phyloP scores from a whole-genome alignment of 768 basidiomycete genomes.

The Sutorius australiensis region DNA sequence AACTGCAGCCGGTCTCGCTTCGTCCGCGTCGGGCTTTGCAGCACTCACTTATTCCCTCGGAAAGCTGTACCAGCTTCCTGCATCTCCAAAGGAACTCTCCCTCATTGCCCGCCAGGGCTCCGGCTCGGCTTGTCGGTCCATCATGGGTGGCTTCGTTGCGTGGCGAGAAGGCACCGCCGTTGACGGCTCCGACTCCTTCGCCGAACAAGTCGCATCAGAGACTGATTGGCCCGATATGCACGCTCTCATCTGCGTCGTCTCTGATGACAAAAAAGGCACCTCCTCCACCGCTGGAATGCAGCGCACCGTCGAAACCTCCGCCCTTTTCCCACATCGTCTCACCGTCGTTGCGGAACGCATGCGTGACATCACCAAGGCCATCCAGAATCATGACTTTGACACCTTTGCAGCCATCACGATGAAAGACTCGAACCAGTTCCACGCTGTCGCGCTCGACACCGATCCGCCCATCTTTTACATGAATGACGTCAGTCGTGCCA shows the following conservation, averaged over 20 bases:
- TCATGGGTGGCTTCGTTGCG: slow-evolving; percentile 95
- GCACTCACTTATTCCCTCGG: slow-evolving; percentile 90
- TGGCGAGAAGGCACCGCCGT: slow-evolving; percentile 62
- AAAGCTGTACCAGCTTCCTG: slow-evolving; percentile 77
- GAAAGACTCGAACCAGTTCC: slow-evolving; percentile 98
- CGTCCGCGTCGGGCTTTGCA: slow-evolving; percentile 95
- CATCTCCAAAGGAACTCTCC: slow-evolving; percentile 77
- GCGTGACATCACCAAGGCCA: slow-evolving; percentile 76
- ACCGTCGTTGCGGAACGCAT: slow-evolving; percentile 87
- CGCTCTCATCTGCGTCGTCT: slow-evolving; percentile 96
- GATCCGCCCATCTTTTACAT: slow-evolving; percentile 98
- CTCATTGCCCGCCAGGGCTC: slow-evolving; percentile 96
- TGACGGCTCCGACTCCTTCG: slow-evolving; percentile 83
- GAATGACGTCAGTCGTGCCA: slow-evolving; percentile 94
- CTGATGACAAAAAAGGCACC: slow-evolving; percentile 94
- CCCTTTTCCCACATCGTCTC: slow-evolving; percentile 87
- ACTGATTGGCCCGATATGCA: slow-evolving; percentile 94
- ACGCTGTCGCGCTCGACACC: slow-evolving; percentile 95
- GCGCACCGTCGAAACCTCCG: slow-evolving; percentile 88
- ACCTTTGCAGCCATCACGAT: slow-evolving; percentile 89
- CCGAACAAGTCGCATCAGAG: slow-evolving; percentile 79
- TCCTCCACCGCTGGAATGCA: slow-evolving; percentile 97
- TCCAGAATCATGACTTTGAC: slow-evolving; percentile 77
- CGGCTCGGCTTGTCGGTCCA: slow-evolving; percentile 95
- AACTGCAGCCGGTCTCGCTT: slow-evolving; percentile 96